Base-by-base conservation (phyloP, 2,329 filamentous ascomycete genomes). In the Xylariaceae sp. region DNA sequence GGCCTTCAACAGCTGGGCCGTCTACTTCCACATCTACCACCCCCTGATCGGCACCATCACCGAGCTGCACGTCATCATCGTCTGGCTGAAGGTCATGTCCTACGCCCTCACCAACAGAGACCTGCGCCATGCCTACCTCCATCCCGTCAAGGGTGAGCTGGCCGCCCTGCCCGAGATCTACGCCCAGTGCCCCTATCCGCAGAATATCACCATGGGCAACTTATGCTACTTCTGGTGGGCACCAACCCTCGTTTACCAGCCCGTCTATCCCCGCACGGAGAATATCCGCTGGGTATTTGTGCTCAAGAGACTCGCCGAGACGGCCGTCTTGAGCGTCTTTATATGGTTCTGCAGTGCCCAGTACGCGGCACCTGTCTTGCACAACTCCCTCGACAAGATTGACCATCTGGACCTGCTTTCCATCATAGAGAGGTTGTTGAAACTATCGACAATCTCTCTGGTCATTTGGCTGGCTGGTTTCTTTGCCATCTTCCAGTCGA, bases 401-500 rank as follows among this genome's bases (percentile, higher is more conserved):
- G 78, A 82, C 8, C 77, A 77, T 4, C 69, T 96, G 14, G 82
- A 95, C 50, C 57, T 94, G 28, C 67, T 81, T 10, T 83, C 84
- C 24, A 94, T 96, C 32, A 58, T 88, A 19, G 92, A 98, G 62
- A 78, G 92, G 12, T 68, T 95, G 16, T 80, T 98, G 69, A 98
- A 98, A 61, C 72, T 98, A 15, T 93, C 85, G 7, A 96, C 92
- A 13, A 94, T 98, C 42, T 93, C 85, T 13, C 73, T 96, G 19
- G 81, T 95, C 43, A 94, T 95, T 56, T 98, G 92, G 92, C 80
- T 98, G 1, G 89, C 89, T 1, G 90, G 92, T 5, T 98, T 98
- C 70, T 96, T 95, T 52, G 92, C 90, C 3, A 64, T 96, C 11
- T 98, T 98, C 64, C 92, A 98, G 55, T 90, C 85, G 2, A 80